Conservation (phyloP, 129 eudicot species). For the Erigeron canadensis region DNA sequence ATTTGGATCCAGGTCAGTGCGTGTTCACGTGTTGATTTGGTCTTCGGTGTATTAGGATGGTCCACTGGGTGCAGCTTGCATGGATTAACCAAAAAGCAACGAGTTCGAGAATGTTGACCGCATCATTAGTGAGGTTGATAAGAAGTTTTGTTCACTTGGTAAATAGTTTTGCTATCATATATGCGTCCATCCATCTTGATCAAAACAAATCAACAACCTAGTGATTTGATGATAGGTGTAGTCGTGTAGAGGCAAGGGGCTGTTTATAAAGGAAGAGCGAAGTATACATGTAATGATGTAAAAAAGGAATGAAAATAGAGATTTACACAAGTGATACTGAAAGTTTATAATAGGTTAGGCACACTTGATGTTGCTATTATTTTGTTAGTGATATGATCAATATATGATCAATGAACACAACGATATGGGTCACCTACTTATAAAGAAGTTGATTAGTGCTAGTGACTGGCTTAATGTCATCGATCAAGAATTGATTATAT, state of each 20-base stretch:
- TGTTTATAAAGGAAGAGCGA: constrained; percentile 30
- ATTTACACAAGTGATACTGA: background rate
- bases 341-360: background rate
- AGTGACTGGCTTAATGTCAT: too few species aligned
- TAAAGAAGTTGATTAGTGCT: too few species aligned
- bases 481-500: too few species aligned
- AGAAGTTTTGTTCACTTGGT: constrained; percentile 22
- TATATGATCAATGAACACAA: too few species aligned
- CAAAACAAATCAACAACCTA: constrained; percentile 16
- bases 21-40: constrained; percentile 69
- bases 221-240: constrained; percentile 28
- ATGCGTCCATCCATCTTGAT: constrained; percentile 16
- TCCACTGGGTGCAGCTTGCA: constrained; percentile 93
- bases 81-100: constrained; percentile 42
- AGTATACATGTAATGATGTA: constrained; percentile 30
- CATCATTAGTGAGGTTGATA: constrained; percentile 40
- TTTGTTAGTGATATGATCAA: background rate
- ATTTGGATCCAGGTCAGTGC: constrained; percentile 51
- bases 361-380: background rate
- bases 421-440: background rate
- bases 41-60: constrained; percentile 89
- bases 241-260: constrained; percentile 29
- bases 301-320: constrained; percentile 11
- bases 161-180: constrained; percentile 17
- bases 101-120: constrained; percentile 46